Evolutionary conservation across 176 grass and related monocot genomes (phyloP).

Genomic region (Hordeum vulgare): MorexV3_pseudomolecules_assembly NC_058521.1:593365108-593365607

Average conservation of each 20-base stretch:
- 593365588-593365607: not conserved
- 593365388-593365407: not conserved
- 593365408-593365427: conserved; percentile 23
- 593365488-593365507: not conserved
- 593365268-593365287: not conserved
- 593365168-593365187: conserved; percentile 4
- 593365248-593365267: not conserved
- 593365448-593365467: not conserved
- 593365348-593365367: conserved; percentile 22
- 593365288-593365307: conserved; percentile 17
- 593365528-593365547: conserved; percentile 19
- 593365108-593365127: not conserved
- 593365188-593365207: not conserved
- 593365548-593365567: not conserved
- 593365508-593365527: not conserved
- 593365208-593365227: not conserved
- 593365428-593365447: not conserved
- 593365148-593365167: not conserved
- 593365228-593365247: not conserved
- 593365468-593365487: not conserved
- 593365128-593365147: not conserved
- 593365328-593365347: conserved; percentile 38
- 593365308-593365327: conserved; percentile 6
- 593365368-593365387: conserved; percentile 7
- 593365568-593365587: not conserved